These are phyloP conservation scores for Schwanniomyces yamadae DNA, from an alignment of 805 yeast genomes.

Conservation along the genomic window DNA sequence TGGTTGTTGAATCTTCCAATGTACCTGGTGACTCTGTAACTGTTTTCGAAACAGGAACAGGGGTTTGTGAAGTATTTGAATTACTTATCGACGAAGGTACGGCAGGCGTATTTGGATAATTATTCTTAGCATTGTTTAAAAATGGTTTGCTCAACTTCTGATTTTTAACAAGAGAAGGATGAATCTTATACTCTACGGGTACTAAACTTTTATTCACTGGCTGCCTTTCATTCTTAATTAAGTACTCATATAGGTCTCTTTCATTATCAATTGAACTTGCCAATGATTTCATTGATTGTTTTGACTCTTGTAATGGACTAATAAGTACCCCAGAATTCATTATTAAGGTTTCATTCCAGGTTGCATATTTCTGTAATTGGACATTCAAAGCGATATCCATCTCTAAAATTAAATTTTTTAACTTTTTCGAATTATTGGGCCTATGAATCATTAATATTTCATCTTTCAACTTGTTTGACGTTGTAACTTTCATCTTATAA, in stretches of 20 bases:
- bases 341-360: conserved; percentile 78
- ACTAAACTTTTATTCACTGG: conserved; percentile 45
- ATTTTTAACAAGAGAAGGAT: conserved; percentile 55
- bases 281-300: conserved; percentile 69
- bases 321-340: conserved; percentile 84
- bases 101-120: conserved; percentile 2
- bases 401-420: conserved; percentile 78
- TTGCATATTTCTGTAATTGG: conserved; percentile 85
- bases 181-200: conserved; percentile 71
- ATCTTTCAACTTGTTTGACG: conserved; percentile 70
- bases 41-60: conserved; percentile 1
- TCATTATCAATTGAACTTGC: conserved; percentile 83
- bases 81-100: conserved; percentile 1
- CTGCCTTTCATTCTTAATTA: conserved; percentile 47
- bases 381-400: conserved; percentile 86
- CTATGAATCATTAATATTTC: conserved; percentile 71
- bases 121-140: conserved; percentile 17
- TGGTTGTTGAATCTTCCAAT: neutral
- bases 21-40: neutral
- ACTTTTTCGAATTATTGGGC: conserved; percentile 69
- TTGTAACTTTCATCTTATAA: conserved; percentile 71
- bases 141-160: conserved; percentile 34
- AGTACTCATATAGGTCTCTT: conserved; percentile 70
- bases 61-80: neutral
- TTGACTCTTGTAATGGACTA: conserved; percentile 61